phyloP scores from a whole-genome alignment of 805 yeast species.

The Candida nonsorbophila region DNA sequence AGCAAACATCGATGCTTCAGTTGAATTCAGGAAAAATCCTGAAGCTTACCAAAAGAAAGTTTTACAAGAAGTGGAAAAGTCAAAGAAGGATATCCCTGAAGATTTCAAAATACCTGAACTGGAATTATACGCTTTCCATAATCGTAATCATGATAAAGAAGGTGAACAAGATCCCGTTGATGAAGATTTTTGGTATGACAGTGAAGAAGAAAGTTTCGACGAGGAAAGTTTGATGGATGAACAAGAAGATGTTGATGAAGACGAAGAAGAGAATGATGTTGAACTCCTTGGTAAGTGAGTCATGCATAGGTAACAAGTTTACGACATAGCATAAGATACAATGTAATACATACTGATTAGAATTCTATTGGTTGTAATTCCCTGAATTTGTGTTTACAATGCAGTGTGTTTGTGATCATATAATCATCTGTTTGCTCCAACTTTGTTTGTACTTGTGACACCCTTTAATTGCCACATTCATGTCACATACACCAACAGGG shows the following conservation, averaged over 20 bases:
- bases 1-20: constrained; percentile 94
- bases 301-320: no score
- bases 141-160: constrained; percentile 31
- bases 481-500: no score
- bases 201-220: constrained; percentile 42
- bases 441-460: no score
- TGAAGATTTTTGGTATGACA: constrained; percentile 81
- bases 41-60: constrained; percentile 73
- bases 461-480: no score
- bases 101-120: constrained; percentile 79
- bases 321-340: no score
- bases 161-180: constrained; percentile 56
- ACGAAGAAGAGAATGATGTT: constrained; percentile 59
- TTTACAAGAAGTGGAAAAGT: constrained; percentile 73
- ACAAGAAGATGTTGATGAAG: constrained; percentile 47
- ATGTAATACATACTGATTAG: no score
- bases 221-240: constrained; percentile 46
- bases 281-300: constrained; percentile 3
- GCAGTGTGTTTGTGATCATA: no score
- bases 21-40: constrained; percentile 78
- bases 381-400: no score
- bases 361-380: no score
- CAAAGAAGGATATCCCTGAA: constrained; percentile 80
- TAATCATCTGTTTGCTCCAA: no score
- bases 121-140: constrained; percentile 40